Base-by-base conservation (phyloP, 1,284 basidiomycete genomes). In the Rugosomyces carneus region DNA sequence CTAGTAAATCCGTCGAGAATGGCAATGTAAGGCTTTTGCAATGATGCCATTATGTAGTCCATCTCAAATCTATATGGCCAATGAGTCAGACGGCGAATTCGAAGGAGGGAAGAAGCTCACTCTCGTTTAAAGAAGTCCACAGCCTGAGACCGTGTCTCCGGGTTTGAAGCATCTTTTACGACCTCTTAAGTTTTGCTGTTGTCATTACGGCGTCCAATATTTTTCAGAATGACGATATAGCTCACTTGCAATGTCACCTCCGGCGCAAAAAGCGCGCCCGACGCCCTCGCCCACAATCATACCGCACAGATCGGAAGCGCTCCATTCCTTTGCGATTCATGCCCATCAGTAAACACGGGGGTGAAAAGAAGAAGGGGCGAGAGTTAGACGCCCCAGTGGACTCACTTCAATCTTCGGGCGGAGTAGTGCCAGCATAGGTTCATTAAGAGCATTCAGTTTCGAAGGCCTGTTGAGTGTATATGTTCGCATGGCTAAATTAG, bases 1-100 rank as follows among this genome's bases (percentile, higher is more conserved):
- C 92, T 89, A 10, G 92, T 93, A 49, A 88, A 78, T 16, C 94
- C 94, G 61, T 97, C 91, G 68, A 98, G 81, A 51, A 99, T 71
- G 37, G 82, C 82, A 32, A 99, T 78, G 64, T 97, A 96, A 9
- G 92, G 89, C 63, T 94, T 94, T 26, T 75, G 76, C 43, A 93
- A 68, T 1, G 80, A 76, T 4, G 91, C 89, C 45, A 99, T 71
- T 44, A 81, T 71, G 65, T 89, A 92, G 70, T 98, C 92, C 59
- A 95, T 71, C 62, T 91, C 84, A 61, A 96, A 98, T 61, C 87
- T 90, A 29, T 13, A 20, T 2, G 24, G n/a, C 26, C 20, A 19
- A 31, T 29, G 42, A 32, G 35, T 42, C 16, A 39, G 19, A 46
- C 36, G 15, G 31, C 24, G 19, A 37, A 19, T 32, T 46, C 37